Conservation (phyloP, 2,329 filamentous ascomycete genomes). For the Sodiomyces alkalinus region DNA sequence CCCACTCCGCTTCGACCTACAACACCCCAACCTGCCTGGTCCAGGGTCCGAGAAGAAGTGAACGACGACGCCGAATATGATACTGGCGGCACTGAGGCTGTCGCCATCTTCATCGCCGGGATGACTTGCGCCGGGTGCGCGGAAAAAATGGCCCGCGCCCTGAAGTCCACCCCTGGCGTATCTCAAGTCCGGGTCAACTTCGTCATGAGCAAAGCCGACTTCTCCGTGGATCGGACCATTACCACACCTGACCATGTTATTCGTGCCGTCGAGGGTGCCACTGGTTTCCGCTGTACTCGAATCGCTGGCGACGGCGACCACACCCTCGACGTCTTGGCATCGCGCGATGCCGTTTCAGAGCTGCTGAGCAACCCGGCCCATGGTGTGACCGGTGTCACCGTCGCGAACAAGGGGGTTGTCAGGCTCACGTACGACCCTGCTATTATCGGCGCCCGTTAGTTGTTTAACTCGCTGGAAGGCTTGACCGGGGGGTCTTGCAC, state of each 20-base stretch:
- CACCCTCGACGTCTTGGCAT: constrained; percentile 14
- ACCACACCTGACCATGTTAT: constrained; percentile 14
- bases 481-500: constrained; percentile 13
- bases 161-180: constrained; percentile 13
- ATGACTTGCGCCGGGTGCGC: constrained; percentile 22
- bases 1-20: not conserved
- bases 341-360: constrained; percentile 8
- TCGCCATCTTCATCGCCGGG: constrained; percentile 16
- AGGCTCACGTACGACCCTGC: constrained; percentile 19
- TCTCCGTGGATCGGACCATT: constrained; percentile 12
- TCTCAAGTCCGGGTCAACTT: constrained; percentile 20
- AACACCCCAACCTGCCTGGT: not conserved
- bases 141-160: constrained; percentile 16
- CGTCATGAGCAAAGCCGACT: constrained; percentile 20
- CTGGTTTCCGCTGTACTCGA: constrained; percentile 15
- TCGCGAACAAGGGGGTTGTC: constrained; percentile 15
- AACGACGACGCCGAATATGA: constrained; percentile 13
- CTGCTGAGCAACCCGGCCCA: constrained; percentile 8
- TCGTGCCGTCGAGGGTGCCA: constrained; percentile 11
- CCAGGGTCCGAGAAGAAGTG: not conserved
- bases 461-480: constrained; percentile 10
- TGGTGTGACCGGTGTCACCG: constrained; percentile 12
- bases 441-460: constrained; percentile 15
- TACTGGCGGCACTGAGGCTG: constrained; percentile 12
- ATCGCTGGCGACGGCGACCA: constrained; percentile 13